phyloP scores from a whole-genome alignment of 441 rosid genomes.

The Populus hybrid region DNA sequence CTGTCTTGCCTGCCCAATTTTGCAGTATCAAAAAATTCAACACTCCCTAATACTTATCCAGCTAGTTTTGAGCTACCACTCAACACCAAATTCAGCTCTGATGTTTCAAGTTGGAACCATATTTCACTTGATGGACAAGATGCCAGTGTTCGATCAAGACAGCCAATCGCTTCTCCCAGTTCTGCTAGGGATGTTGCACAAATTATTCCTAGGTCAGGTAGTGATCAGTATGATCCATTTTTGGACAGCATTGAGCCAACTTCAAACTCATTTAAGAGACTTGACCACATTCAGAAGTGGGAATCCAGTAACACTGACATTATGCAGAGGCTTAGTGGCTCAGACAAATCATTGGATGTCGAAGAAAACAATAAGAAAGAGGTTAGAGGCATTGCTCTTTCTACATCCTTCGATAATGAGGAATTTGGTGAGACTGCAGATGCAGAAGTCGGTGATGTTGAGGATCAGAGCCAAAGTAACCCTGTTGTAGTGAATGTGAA shows the following conservation, averaged over 20 bases:
- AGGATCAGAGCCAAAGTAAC: conserved; percentile 49
- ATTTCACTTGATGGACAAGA: conserved; percentile 32
- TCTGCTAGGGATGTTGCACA: conserved; percentile 35
- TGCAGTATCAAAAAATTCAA: conserved; percentile 29
- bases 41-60: conserved; percentile 41
- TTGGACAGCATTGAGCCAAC: conserved; percentile 78
- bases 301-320: conserved; percentile 40
- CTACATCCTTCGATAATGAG: conserved; percentile 40
- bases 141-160: conserved; percentile 36
- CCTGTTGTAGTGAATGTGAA: conserved; percentile 21
- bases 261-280: conserved; percentile 35
- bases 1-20: conserved; percentile 25
- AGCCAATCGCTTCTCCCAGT: conserved; percentile 41
- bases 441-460: conserved; percentile 55
- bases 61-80: conserved; percentile 49
- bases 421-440: conserved; percentile 74
- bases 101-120: conserved; percentile 26
- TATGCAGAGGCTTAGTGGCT: conserved; percentile 41
- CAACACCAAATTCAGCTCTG: conserved; percentile 38
- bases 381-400: conserved; percentile 34
- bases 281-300: conserved; percentile 34
- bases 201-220: conserved; percentile 31
- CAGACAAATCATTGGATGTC: conserved; percentile 51
- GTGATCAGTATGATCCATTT: conserved; percentile 80
- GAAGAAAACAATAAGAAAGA: conserved; percentile 16